These are phyloP conservation scores for Penicillium pancosmium DNA, from an alignment of 495 filamentous ascomycete species.

Conservation along the genomic window DNA sequence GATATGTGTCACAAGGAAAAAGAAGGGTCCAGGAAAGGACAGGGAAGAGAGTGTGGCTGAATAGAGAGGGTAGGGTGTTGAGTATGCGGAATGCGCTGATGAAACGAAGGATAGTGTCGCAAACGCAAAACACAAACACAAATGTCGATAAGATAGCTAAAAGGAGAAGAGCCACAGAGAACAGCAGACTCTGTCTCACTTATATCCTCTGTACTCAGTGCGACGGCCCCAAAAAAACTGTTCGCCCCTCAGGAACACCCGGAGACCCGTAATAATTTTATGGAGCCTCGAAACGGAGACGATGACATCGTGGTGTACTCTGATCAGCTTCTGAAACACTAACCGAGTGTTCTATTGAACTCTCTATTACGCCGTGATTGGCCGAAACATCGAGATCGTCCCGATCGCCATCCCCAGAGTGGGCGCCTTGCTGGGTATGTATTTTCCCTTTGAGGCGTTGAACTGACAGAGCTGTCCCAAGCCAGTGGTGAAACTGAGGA, in stretches of 20 bases:
- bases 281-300: constrained; percentile 2
- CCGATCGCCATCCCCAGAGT: constrained; percentile 17
- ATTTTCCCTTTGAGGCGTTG: constrained; percentile 3
- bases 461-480: not conserved
- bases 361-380: constrained; percentile 7
- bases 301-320: constrained; percentile 14
- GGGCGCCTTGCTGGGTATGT: constrained; percentile 6
- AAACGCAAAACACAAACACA: constrained; percentile 5
- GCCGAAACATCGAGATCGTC: constrained; percentile 8
- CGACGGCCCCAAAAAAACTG: not conserved
- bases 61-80: not conserved
- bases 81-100: constrained; percentile 12
- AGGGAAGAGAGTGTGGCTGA: constrained; percentile 2
- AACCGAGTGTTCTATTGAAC: constrained; percentile 18
- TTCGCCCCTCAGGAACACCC: constrained; percentile 11
- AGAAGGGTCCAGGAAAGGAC: not conserved
- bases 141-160: not conserved
- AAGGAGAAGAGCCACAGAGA: not conserved
- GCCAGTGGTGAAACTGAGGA: constrained; percentile 9
- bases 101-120: constrained; percentile 7
- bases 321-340: constrained; percentile 18
- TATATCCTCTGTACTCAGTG: not conserved
- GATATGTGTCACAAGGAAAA: not conserved
- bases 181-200: not conserved
- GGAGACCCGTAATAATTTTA: constrained; percentile 10